Conservation (phyloP, 2,329 filamentous ascomycete genomes). For the Fragosphaeria purpurea region DNA sequence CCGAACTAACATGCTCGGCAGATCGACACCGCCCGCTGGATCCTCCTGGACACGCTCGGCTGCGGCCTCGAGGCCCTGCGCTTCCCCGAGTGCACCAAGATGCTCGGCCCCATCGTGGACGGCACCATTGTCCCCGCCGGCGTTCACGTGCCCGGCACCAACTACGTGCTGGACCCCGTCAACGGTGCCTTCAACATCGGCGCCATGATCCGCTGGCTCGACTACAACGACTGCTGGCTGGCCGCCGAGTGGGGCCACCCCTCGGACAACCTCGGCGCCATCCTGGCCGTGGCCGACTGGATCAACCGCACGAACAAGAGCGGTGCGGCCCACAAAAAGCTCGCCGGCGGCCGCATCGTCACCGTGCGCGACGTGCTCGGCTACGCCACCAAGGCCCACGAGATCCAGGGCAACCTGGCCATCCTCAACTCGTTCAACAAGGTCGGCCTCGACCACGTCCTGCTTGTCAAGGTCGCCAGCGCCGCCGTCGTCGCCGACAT, state of each 20-base stretch:
- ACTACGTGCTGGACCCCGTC: constrained; percentile 89
- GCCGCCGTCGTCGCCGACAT: constrained; percentile 92
- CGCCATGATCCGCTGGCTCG: constrained; percentile 96
- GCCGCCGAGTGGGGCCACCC: constrained; percentile 98
- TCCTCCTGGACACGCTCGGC: constrained; percentile 92
- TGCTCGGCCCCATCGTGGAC: constrained; percentile 83
- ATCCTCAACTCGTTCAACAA: constrained; percentile 99
- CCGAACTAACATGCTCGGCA: constrained; percentile 2
- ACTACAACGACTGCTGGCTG: constrained; percentile 96
- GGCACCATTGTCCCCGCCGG: constrained; percentile 90
- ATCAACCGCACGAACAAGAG: constrained; percentile 75
- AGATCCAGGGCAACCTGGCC: constrained; percentile 95
- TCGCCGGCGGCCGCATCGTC: constrained; percentile 79
- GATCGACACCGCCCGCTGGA: constrained; percentile 90
- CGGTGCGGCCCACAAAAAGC: constrained; percentile 18
- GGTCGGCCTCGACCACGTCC: constrained; percentile 94
- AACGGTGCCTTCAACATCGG: constrained; percentile 98
- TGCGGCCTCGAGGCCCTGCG: constrained; percentile 91
- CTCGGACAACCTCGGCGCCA: constrained; percentile 94
- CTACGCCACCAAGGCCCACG: constrained; percentile 98
- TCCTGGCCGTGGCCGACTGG: constrained; percentile 95
- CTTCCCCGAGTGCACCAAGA: constrained; percentile 93
- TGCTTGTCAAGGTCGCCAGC: constrained; percentile 94
- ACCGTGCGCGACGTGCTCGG: constrained; percentile 86
- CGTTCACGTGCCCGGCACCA: constrained; percentile 80